phyloP scores from a whole-genome alignment of 2,329 filamentous ascomycete genomes.

The Neonectria hederae region DNA sequence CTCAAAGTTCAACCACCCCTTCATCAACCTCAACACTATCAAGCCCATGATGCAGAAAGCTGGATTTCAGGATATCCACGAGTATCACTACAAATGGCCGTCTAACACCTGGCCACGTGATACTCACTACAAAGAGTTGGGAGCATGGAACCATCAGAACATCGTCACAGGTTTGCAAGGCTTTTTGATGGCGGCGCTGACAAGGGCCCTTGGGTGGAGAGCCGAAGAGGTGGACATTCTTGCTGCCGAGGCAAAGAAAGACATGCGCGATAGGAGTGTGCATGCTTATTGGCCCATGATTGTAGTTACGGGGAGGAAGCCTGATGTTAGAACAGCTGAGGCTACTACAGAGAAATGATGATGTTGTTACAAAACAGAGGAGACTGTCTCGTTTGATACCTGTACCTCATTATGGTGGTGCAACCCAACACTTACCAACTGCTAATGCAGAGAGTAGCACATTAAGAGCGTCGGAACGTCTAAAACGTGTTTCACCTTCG shows the following conservation, averaged over 20 bases:
- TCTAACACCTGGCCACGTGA: slow-evolving; percentile 20
- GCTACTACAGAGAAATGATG: neutral
- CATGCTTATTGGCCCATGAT: slow-evolving; percentile 25
- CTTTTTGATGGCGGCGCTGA: slow-evolving; percentile 15
- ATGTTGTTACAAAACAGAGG: neutral
- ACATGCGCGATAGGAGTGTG: slow-evolving; percentile 11
- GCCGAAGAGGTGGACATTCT: slow-evolving; percentile 14
- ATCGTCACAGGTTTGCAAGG: slow-evolving; percentile 13
- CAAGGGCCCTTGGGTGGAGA: slow-evolving; percentile 9
- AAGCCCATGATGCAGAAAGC: slow-evolving; percentile 8
- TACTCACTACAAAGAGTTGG: slow-evolving; percentile 10
- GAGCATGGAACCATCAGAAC: slow-evolving; percentile 13
- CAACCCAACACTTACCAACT: too few species aligned
- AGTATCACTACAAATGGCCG: slow-evolving; percentile 16
- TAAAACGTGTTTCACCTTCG: too few species aligned
- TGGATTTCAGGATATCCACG: slow-evolving; percentile 11
- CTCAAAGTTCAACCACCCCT: neutral
- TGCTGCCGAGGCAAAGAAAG: slow-evolving; percentile 5
- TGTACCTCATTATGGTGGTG: too few species aligned
- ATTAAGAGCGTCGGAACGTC: too few species aligned
- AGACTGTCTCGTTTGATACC: too few species aligned
- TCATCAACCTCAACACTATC: slow-evolving; percentile 14
- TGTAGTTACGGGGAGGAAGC: slow-evolving; percentile 15
- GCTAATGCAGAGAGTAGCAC: too few species aligned
- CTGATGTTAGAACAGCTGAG: neutral